Evolutionary conservation across 495 filamentous ascomycete species (phyloP).

Genomic region (Neurospora tetrasperma): DNA sequence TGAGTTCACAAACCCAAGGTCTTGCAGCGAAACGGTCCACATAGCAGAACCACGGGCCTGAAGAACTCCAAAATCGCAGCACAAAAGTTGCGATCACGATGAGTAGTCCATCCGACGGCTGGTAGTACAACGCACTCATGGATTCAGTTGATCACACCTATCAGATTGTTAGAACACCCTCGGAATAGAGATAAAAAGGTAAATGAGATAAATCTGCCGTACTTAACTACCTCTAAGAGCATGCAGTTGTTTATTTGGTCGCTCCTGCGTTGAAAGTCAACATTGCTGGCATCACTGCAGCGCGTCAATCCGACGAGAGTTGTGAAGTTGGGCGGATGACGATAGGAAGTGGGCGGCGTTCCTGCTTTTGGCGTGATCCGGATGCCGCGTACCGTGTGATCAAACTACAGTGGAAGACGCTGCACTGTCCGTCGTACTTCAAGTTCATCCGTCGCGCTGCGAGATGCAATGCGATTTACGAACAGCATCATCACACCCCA

Average conservation of each 20-base stretch:
- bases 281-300: background rate
- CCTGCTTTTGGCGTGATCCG: background rate
- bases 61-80: conserved; percentile 5
- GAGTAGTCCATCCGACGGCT: background rate
- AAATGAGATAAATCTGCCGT: background rate
- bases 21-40: conserved; percentile 13
- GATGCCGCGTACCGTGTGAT: background rate
- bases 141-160: background rate
- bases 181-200: background rate
- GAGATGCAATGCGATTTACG: background rate
- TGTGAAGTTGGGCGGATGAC: background rate
- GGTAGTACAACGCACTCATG: background rate
- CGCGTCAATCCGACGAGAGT: background rate
- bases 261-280: background rate
- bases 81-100: conserved; percentile 4
- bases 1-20: conserved; percentile 9
- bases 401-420: background rate
- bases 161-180: background rate
- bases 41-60: conserved; percentile 10
- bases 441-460: background rate
- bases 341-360: background rate
- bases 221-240: background rate
- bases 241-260: background rate
- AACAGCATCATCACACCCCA: background rate
- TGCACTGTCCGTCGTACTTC: background rate